Conservation (phyloP, 345 rosid genomes). For the Rubroshorea leprosula region DNA sequence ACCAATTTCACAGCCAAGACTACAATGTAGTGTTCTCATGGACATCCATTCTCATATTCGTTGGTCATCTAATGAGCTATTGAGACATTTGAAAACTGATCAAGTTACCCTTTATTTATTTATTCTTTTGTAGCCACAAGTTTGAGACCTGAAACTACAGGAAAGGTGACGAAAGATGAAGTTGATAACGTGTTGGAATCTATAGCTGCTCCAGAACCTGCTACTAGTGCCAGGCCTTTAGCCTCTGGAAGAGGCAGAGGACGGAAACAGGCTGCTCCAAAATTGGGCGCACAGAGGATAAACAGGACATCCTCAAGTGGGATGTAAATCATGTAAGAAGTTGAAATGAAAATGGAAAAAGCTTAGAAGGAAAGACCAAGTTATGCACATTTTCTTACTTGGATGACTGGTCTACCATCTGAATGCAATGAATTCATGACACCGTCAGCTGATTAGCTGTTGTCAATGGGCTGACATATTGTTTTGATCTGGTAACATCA, state of each 20-base stretch:
- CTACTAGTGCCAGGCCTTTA: constrained; percentile 70
- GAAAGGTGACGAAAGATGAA: constrained; percentile 45
- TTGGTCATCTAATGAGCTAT: background rate
- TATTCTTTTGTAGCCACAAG: constrained; percentile 44
- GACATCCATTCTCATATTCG: background rate
- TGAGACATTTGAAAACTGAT: background rate
- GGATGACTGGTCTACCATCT: too few relatives aligned
- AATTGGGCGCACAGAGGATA: constrained; percentile 87
- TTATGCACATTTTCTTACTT: constrained; percentile 47
- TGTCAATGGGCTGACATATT: background rate
- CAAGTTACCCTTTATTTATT: background rate
- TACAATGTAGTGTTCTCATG: constrained; percentile 46
- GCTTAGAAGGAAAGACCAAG: constrained; percentile 16
- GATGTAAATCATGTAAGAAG: constrained; percentile 23
- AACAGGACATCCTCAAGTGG: constrained; percentile 78
- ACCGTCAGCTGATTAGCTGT: background rate
- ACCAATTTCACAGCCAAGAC: constrained; percentile 58
- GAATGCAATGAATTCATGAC: background rate
- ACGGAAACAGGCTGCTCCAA: constrained; percentile 59
- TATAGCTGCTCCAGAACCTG: constrained; percentile 91
- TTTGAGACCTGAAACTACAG: constrained; percentile 44
- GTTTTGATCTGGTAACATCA: background rate
- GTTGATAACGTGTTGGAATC: constrained; percentile 97
- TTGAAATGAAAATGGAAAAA: constrained; percentile 4
- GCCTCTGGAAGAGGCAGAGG: constrained; percentile 71